Evolutionary conservation across 208 protist genomes (phyloP).

Genomic region (Leishmania turanica): DNA sequence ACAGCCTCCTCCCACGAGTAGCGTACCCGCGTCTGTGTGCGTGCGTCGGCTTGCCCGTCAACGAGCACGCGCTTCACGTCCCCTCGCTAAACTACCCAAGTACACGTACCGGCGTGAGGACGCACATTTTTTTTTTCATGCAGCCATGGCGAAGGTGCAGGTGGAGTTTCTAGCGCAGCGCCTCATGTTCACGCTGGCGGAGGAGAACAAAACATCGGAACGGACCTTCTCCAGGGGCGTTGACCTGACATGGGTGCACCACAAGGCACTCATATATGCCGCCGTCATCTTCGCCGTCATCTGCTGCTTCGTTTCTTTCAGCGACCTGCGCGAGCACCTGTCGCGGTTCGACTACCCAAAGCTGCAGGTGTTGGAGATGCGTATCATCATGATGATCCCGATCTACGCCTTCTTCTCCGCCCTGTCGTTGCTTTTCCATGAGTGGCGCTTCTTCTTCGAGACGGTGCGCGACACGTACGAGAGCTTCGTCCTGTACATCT

Average conservation of each 20-base stretch:
- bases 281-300: slow-evolving; percentile 50
- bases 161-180: slow-evolving; percentile 13
- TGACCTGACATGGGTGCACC: slow-evolving; percentile 62
- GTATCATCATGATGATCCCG: slow-evolving; percentile 89
- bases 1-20: neutral
- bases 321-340: slow-evolving; percentile 70
- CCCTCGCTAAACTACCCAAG: neutral
- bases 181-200: slow-evolving; percentile 16
- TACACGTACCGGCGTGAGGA: neutral
- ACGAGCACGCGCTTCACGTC: neutral
- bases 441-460: slow-evolving; percentile 80
- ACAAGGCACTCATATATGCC: slow-evolving; percentile 47
- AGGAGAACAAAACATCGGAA: neutral
- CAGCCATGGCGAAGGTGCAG: slow-evolving; percentile 1
- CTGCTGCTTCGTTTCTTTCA: slow-evolving; percentile 68
- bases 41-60: neutral
- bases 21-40: neutral
- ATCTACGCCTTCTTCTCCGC: slow-evolving; percentile 83
- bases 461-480: slow-evolving; percentile 89
- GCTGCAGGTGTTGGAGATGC: slow-evolving; percentile 82
- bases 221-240: slow-evolving; percentile 26
- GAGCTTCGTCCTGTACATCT: slow-evolving; percentile 92
- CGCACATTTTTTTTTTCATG: neutral
- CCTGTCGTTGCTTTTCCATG: slow-evolving; percentile 51
- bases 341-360: slow-evolving; percentile 77